phyloP scores from a whole-genome alignment of 208 protist species.

The Herpetomonas tarakana region DNA sequence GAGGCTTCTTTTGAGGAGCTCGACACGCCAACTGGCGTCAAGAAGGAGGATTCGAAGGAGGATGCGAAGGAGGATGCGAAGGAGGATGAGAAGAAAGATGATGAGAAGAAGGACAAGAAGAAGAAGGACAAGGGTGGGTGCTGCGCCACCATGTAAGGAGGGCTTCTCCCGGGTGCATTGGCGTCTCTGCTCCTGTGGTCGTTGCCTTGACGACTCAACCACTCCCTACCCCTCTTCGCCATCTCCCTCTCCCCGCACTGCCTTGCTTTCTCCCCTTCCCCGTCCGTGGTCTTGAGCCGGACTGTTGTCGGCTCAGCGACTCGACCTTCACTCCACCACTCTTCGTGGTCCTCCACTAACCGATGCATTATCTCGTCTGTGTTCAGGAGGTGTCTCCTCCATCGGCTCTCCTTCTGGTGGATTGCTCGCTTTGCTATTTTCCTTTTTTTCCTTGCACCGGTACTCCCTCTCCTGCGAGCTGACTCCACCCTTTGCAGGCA shows the following conservation, averaged over 20 bases:
- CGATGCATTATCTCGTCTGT: too few relatives aligned
- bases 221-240: neutral
- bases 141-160: conserved; percentile 30
- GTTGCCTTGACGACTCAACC: neutral
- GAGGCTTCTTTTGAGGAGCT: conserved; percentile 1
- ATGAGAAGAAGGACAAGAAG: conserved; percentile 22
- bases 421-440: conserved; percentile 7
- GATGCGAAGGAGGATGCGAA: conserved; percentile 6
- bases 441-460: neutral
- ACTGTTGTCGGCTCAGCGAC: too few relatives aligned
- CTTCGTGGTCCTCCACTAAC: neutral
- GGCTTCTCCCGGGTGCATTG: neutral
- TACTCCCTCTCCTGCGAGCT: too few relatives aligned
- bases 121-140: conserved; percentile 29
- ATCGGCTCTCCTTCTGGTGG: neutral
- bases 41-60: conserved; percentile 1
- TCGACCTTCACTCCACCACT: too few relatives aligned
- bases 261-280: neutral
- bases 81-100: conserved; percentile 6
- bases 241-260: neutral
- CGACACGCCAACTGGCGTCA: neutral
- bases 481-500: too few relatives aligned
- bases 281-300: too few relatives aligned
- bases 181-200: neutral
- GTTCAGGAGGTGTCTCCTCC: too few relatives aligned